Evolutionary conservation across 306 rosid genomes (phyloP), one percentile per base, ranked within the genome.

Genomic region (Lathyrus aphaca): DNA sequence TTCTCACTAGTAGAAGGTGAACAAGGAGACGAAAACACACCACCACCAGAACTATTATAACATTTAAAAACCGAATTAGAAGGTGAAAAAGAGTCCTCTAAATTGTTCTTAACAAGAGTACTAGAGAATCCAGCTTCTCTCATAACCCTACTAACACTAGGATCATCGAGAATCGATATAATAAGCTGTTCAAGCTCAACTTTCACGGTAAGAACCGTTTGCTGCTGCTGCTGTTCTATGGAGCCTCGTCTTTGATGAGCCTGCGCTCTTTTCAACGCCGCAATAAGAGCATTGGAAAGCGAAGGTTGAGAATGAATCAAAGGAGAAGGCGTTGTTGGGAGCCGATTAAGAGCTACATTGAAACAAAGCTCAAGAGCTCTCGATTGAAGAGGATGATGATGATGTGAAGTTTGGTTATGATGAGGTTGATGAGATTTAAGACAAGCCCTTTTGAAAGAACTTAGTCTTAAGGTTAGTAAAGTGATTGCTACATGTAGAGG

Each of bases 91-190:
- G 88, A 79, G 46, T 94, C 89, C 30, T 94, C 96, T 5, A 94
- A 49, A 51, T 83, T 88, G 85, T 57, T 83, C 80, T 95, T 95
- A 21, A 91, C 92, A 48, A 82, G 79, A 35, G 90, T 86, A 62
- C 99, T 95, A 1, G 99, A 95, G 61, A 87, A 91, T 0, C 99
- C 96, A 49, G 99, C 99, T 45, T 95, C 99, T 61, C 96, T 85
- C 99, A 95, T 95, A 65, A 95, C 99, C 76, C 97, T 81, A 69
- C 96, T 95, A 37, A 95, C 99, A 77, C 93, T 86, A 10, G 99
- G 99, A 57, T 95, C 99, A 51, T 95, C 99, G 4, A 95, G 89
- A 56, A 95, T 91, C 4, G 99, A 95, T 27, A 95, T 81, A 4
- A 91, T 83, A 14, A 95, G 97, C 82, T 91, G 96, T 49, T 95